Conservation (phyloP, 192 early-diverging fungal species). For the Gryganskiella cystojenkinii region DNA sequence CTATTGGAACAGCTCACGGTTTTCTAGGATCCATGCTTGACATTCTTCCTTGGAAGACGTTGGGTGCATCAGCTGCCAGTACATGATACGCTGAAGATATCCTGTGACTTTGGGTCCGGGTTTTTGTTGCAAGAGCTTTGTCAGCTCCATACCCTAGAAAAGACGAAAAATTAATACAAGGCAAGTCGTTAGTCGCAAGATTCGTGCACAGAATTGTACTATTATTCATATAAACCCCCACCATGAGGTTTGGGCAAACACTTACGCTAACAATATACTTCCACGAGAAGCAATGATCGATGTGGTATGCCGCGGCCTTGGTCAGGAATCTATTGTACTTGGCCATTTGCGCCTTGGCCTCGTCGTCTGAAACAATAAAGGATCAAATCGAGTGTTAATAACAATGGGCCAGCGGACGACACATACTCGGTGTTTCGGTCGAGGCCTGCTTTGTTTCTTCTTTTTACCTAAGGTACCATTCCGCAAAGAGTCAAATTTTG, state of each 20-base stretch:
- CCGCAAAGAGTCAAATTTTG: slow-evolving; percentile 40
- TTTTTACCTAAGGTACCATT: slow-evolving; percentile 15
- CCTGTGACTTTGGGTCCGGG: slow-evolving; percentile 74
- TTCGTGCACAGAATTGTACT: no score
- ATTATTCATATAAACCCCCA: no score
- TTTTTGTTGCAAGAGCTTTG: slow-evolving; percentile 67
- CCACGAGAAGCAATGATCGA: slow-evolving; percentile 56
- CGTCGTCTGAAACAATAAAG: slow-evolving; percentile 7
- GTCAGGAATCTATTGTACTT: slow-evolving; percentile 46
- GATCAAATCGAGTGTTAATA: background rate
- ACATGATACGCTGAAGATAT: slow-evolving; percentile 73
- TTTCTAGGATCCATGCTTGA: slow-evolving; percentile 58
- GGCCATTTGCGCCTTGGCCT: slow-evolving; percentile 17
- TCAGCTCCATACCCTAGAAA: slow-evolving; percentile 71
- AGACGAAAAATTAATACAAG: background rate
- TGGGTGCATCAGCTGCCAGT: slow-evolving; percentile 87
- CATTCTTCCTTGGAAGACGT: slow-evolving; percentile 70
- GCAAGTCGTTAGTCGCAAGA: background rate
- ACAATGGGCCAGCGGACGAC: background rate
- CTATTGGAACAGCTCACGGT: slow-evolving; percentile 5
- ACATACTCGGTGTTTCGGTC: no score
- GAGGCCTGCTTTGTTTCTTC: background rate
- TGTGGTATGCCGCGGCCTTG: slow-evolving; percentile 43
- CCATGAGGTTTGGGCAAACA: background rate
- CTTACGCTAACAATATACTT: slow-evolving; percentile 57